Evolutionary conservation across 345 rosid species (phyloP).

Genomic region (sweet orange (Citrus sinensis)): DNA sequence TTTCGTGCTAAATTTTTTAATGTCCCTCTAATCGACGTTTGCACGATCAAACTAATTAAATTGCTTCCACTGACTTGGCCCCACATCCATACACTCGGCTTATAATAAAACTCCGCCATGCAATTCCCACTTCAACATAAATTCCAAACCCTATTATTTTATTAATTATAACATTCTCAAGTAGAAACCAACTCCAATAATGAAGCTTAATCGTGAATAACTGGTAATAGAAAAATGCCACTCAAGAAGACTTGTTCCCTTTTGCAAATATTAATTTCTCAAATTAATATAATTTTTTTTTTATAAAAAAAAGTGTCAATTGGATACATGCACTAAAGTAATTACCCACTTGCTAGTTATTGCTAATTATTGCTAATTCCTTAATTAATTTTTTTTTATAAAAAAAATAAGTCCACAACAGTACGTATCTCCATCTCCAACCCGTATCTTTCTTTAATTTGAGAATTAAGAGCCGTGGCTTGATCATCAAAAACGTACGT

Average conservation of each 20-base stretch:
- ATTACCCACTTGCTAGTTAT: not conserved
- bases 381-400: too few relatives aligned
- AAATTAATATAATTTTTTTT: too few relatives aligned
- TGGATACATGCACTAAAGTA: too few relatives aligned
- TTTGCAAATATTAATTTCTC: too few relatives aligned
- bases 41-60: not conserved
- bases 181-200: not conserved
- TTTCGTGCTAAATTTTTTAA: conserved; percentile 6
- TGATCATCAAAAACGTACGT: not conserved
- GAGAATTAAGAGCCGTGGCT: not conserved
- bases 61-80: not conserved
- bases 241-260: too few relatives aligned
- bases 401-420: not conserved
- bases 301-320: too few relatives aligned
- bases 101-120: not conserved
- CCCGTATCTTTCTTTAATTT: too few relatives aligned
- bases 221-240: too few relatives aligned
- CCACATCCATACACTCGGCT: not conserved
- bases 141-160: not conserved
- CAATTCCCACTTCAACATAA: not conserved
- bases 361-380: not conserved
- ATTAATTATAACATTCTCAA: not conserved
- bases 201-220: too few relatives aligned
- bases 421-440: not conserved
- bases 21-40: not conserved